Conservation (phyloP, 164 flowering plant genomes). For the Euptelea pleiosperma region DNA sequence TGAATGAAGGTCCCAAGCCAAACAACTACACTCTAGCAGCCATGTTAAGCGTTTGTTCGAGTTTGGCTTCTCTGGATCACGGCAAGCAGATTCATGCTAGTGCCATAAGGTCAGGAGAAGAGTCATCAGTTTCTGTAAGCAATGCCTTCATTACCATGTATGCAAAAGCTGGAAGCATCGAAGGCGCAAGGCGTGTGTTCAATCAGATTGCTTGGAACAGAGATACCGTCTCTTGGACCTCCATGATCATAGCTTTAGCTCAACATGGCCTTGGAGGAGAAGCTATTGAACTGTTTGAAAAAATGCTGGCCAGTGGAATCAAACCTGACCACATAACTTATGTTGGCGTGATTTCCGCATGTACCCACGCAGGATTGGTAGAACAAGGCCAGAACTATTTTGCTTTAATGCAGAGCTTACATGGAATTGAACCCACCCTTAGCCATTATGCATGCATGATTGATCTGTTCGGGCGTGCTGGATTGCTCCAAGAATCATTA, state of each 20-base stretch:
- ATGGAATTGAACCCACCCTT: constrained; percentile 58
- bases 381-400: constrained; percentile 55
- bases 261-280: constrained; percentile 82
- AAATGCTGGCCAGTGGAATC: constrained; percentile 47
- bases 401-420: constrained; percentile 44
- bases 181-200: constrained; percentile 51
- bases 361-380: constrained; percentile 76
- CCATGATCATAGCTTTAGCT: constrained; percentile 79
- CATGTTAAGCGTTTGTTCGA: constrained; percentile 65
- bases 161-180: constrained; percentile 66
- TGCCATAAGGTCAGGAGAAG: constrained; percentile 51
- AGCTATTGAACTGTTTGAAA: constrained; percentile 62
- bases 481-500: constrained; percentile 60
- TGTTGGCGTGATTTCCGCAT: constrained; percentile 85
- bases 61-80: constrained; percentile 60
- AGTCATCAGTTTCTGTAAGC: constrained; percentile 56
- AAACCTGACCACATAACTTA: constrained; percentile 86
- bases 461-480: constrained; percentile 82
- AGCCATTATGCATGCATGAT: constrained; percentile 88
- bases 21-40: constrained; percentile 72
- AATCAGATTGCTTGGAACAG: constrained; percentile 23
- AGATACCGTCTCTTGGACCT: constrained; percentile 83
- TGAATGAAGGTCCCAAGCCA: constrained; percentile 63
- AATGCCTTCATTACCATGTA: constrained; percentile 82
- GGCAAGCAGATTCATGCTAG: constrained; percentile 74